These are phyloP conservation scores for Pichia sp. DNA, from an alignment of 1,139 yeast genomes.

Conservation along the genomic window DNA sequence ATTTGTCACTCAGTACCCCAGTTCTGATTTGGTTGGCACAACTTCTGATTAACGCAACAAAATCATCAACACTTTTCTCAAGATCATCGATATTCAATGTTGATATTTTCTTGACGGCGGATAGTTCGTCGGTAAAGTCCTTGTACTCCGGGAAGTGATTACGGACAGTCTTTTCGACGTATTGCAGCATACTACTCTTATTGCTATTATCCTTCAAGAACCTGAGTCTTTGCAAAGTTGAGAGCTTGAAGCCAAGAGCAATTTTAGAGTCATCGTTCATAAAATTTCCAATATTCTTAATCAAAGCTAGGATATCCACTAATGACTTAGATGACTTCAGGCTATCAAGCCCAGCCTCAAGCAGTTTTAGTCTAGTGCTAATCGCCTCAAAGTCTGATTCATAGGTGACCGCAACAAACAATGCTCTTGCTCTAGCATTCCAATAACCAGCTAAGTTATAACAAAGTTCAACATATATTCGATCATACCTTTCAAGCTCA, in stretches of 20 bases:
- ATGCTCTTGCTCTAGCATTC: conserved; percentile 78
- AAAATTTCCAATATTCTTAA: conserved; percentile 82
- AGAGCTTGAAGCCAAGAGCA: conserved; percentile 78
- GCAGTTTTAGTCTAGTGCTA: conserved; percentile 47
- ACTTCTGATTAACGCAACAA: conserved; percentile 44
- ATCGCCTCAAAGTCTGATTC: conserved; percentile 71
- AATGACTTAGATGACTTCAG: conserved; percentile 60
- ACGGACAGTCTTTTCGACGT: conserved; percentile 75
- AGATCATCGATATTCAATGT: conserved; percentile 73
- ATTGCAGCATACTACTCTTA: conserved; percentile 76
- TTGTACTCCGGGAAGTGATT: conserved; percentile 72
- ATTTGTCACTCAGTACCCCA: conserved; percentile 70
- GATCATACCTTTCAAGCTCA: conserved; percentile 73
- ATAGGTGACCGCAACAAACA: conserved; percentile 59
- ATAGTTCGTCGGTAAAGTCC: conserved; percentile 69
- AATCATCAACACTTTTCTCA: conserved; percentile 63
- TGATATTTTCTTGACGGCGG: conserved; percentile 53
- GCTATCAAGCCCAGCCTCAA: conserved; percentile 62
- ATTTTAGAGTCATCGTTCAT: conserved; percentile 83
- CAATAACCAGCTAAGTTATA: conserved; percentile 77
- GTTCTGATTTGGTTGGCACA: conserved; percentile 50
- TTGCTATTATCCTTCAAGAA: conserved; percentile 81
- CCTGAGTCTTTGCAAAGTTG: conserved; percentile 73
- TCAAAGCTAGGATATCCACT: conserved; percentile 62
- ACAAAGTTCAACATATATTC: conserved; percentile 69